These are phyloP conservation scores for Hypoxylon sp. DNA, from an alignment of 2,329 filamentous ascomycete genomes.

Conservation along the genomic window DNA sequence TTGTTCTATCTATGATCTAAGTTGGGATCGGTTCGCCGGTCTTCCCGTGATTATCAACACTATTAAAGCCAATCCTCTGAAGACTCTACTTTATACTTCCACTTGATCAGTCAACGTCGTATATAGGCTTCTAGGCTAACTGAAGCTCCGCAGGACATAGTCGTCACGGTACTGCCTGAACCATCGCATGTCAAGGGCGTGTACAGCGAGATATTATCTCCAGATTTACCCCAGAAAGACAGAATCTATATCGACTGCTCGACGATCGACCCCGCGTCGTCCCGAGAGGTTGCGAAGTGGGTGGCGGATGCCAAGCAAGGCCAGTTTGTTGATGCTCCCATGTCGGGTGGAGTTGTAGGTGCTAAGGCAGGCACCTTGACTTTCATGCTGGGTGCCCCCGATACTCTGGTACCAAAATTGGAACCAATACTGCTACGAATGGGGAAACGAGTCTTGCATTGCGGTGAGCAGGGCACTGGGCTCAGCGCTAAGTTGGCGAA, in stretches of 20 bases:
- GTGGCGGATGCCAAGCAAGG: constrained; percentile 75
- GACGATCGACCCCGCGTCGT: constrained; percentile 92
- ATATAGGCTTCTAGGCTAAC: constrained; percentile 33
- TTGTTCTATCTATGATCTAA: constrained; percentile 75
- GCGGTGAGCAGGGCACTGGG: constrained; percentile 86
- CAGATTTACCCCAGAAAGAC: constrained; percentile 63
- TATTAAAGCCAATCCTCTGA: constrained; percentile 83
- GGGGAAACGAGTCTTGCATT: constrained; percentile 88
- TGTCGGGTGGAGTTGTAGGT: constrained; percentile 96
- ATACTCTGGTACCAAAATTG: constrained; percentile 71
- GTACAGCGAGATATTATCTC: constrained; percentile 79
- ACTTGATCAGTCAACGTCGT: constrained; percentile 17
- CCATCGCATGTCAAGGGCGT: constrained; percentile 88
- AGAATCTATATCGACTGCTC: constrained; percentile 95
- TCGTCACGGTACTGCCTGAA: constrained; percentile 91
- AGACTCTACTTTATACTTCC: constrained; percentile 43
- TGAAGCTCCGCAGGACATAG: constrained; percentile 74
- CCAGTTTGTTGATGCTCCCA: constrained; percentile 91
- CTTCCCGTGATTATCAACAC: constrained; percentile 71
- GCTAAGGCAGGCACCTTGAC: constrained; percentile 88
- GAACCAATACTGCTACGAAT: constrained; percentile 81
- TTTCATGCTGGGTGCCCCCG: constrained; percentile 89
- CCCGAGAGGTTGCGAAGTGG: constrained; percentile 78
- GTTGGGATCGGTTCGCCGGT: constrained; percentile 71
- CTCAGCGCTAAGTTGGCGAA: constrained; percentile 95